Percentiles rank a stretch among this genome's conserved stretches.
phyloP scores from a whole-genome alignment of 2,329 filamentous ascomycete genomes.

The Helotiales sp. region DNA sequence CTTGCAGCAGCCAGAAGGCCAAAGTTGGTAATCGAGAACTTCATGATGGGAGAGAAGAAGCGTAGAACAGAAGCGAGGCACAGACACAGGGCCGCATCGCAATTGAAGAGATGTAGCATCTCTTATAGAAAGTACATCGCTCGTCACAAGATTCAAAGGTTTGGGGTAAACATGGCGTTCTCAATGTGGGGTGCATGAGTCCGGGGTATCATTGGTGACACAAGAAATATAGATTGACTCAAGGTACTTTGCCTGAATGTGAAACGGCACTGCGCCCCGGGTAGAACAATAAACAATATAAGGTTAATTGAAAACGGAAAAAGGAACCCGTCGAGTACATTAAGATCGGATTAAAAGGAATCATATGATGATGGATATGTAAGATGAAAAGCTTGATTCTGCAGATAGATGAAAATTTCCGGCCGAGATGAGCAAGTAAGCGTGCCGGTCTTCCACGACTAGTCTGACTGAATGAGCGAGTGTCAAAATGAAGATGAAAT shows the following conservation, averaged over 20 bases:
- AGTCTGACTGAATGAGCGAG: too few species aligned
- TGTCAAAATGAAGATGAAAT: too few species aligned
- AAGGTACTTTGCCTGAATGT: constrained; percentile 1
- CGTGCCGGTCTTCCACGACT: not conserved
- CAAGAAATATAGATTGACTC: not conserved
- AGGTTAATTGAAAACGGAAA: not conserved
- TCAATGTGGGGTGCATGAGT: constrained; percentile 2
- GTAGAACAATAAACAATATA: not conserved
- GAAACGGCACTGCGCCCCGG: not conserved
- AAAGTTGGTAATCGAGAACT: constrained; percentile 11
- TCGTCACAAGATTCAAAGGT: constrained; percentile 2
- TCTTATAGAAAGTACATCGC: not conserved
- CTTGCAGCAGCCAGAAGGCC: constrained; percentile 31
- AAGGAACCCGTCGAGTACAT: not conserved
- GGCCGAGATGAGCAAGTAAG: not conserved
- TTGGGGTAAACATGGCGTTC: not conserved
- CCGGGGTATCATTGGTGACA: not conserved
- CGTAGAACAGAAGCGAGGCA: not conserved
- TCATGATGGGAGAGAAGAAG: constrained; percentile 16
- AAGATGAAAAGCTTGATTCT: not conserved
- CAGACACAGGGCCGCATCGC: not conserved
- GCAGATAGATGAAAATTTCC: not conserved
- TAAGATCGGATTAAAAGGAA: not conserved
- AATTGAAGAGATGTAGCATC: not conserved
- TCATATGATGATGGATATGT: constrained; percentile 1